These are phyloP conservation scores for Cephalotrichum gorgonifer DNA, from an alignment of 2,329 filamentous ascomycete genomes.

Conservation along the genomic window DNA sequence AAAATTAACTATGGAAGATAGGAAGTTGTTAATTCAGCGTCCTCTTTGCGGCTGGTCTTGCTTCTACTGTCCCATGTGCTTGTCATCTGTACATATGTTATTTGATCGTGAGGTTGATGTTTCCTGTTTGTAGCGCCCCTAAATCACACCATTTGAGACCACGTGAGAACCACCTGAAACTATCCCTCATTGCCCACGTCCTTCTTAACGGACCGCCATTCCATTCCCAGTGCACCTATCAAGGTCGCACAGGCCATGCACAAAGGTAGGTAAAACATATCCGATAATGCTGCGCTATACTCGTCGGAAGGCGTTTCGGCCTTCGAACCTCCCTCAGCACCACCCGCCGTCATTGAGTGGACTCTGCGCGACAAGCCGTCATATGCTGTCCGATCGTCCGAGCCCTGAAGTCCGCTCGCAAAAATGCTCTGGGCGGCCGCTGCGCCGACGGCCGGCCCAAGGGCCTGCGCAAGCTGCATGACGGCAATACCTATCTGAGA, in stretches of 20 bases:
- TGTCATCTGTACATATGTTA: neutral
- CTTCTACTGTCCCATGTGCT: neutral
- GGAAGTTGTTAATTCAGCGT: neutral
- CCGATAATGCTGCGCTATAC: neutral
- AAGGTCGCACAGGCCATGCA: neutral
- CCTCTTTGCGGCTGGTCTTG: neutral
- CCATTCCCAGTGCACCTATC: neutral
- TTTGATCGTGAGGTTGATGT: neutral
- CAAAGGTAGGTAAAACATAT: neutral
- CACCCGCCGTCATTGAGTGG: neutral
- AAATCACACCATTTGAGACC: neutral
- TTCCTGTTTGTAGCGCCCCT: neutral
- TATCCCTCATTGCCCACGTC: neutral
- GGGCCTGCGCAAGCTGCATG: conserved; percentile 7
- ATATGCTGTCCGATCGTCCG: neutral
- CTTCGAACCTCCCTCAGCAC: neutral
- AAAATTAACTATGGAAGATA: neutral
- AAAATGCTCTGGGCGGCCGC: conserved; percentile 7
- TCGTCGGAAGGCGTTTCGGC: neutral
- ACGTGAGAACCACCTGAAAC: neutral
- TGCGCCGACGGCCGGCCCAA: conserved; percentile 7
- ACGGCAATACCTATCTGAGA: conserved; percentile 7
- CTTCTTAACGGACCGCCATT: neutral
- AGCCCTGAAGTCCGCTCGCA: conserved; percentile 3
- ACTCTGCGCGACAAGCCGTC: neutral